Conservation (phyloP, 352 stramenopile species). For the Phytopythium cucurbitacearum region DNA sequence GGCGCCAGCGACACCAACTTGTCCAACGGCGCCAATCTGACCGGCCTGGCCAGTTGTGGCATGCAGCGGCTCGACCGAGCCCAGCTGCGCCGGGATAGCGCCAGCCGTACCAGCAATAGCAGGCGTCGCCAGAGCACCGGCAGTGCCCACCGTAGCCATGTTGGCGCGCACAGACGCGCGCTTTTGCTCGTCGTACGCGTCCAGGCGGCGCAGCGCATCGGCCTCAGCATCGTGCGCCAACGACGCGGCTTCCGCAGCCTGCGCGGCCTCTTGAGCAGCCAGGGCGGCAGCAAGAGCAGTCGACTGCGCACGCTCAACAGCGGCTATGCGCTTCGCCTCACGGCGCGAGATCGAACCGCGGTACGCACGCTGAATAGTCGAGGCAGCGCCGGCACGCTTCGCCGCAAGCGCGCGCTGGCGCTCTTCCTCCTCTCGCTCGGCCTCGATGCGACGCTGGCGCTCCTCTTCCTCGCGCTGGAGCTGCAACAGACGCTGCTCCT, state of each 20-base stretch:
- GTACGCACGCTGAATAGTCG: constrained; percentile 69
- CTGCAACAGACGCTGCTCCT: constrained; percentile 59
- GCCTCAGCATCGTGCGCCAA: constrained; percentile 70
- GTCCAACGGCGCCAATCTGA: constrained; percentile 74
- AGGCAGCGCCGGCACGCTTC: constrained; percentile 49
- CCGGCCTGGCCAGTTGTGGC: constrained; percentile 63
- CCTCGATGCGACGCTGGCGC: constrained; percentile 45
- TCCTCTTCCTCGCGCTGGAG: constrained; percentile 71
- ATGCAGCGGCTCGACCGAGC: constrained; percentile 63
- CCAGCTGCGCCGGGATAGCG: constrained; percentile 50
- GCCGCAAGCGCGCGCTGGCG: constrained; percentile 53
- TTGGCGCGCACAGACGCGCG: constrained; percentile 29
- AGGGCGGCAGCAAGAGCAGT: constrained; percentile 67
- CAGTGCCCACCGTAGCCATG: constrained; percentile 44
- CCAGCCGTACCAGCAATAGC: constrained; percentile 49
- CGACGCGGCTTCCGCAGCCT: constrained; percentile 65
- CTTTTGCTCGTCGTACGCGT: constrained; percentile 51
- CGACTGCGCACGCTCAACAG: constrained; percentile 63
- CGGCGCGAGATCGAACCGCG: constrained; percentile 58
- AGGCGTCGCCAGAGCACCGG: constrained; percentile 48
- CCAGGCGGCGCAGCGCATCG: constrained; percentile 67
- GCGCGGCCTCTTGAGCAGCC: constrained; percentile 71
- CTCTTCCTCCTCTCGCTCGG: constrained; percentile 61
- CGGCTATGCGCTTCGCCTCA: constrained; percentile 63
- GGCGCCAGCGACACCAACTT: constrained; percentile 63